A percentile compares a stretch with the other conserved stretches of the same genome.
Conservation (phyloP, 2,329 filamentous ascomycete species). For the Hymenoscyphus infarciens region DNA sequence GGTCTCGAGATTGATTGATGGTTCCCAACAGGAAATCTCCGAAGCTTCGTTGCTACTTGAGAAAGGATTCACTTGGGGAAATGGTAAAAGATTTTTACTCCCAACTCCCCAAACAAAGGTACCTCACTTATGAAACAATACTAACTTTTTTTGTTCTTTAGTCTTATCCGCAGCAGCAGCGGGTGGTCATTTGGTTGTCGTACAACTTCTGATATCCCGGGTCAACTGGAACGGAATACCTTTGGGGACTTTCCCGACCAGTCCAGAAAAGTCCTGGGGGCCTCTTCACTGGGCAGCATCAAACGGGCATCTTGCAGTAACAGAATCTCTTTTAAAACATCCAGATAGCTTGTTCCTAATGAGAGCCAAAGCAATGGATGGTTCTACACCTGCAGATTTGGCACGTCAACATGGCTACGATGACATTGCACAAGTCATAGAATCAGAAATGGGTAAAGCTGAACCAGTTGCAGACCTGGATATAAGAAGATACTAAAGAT, state of each 20-base stretch:
- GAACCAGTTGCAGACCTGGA: neutral
- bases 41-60: neutral
- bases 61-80: neutral
- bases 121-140: neutral
- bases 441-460: neutral
- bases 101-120: neutral
- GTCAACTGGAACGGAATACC: neutral
- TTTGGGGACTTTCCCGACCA: no score
- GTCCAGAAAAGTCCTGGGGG: neutral
- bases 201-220: neutral
- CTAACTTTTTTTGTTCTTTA: neutral
- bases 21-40: neutral
- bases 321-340: no score
- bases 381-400: neutral
- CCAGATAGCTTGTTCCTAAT: no score
- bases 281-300: neutral
- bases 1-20: neutral
- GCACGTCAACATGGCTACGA: neutral
- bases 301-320: neutral
- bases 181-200: neutral
- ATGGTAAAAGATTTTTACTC: neutral
- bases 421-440: neutral
- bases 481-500: no score
- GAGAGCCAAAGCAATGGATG: neutral
- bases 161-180: neutral